Percentiles rank a stretch among this genome's conserved stretches.
These are phyloP conservation scores for Stemphylium vesicarium DNA, from an alignment of 2,329 filamentous ascomycete species.

Conservation along the genomic window DNA sequence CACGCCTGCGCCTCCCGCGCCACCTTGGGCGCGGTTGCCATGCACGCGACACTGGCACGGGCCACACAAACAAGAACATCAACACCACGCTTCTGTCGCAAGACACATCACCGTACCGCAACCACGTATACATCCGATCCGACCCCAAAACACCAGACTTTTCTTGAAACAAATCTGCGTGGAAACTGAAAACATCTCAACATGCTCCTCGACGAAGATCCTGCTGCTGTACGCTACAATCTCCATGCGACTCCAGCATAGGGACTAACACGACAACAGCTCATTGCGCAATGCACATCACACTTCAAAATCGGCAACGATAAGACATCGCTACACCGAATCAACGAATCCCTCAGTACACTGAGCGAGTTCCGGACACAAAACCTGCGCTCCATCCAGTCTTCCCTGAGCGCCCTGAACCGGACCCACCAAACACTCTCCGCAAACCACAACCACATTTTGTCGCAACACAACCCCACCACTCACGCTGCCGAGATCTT, in stretches of 20 bases:
- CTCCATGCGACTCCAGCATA: slow-evolving; percentile 1
- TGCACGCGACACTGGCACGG: slow-evolving; percentile 31
- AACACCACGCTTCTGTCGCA: slow-evolving; percentile 35
- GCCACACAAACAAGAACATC: slow-evolving; percentile 39
- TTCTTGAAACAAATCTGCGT: neutral
- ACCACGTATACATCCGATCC: neutral
- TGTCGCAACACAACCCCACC: slow-evolving; percentile 75
- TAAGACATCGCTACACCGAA: slow-evolving; percentile 80
- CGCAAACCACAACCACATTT: slow-evolving; percentile 77
- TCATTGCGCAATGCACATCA: slow-evolving; percentile 87
- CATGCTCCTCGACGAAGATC: slow-evolving; percentile 95
- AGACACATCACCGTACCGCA: slow-evolving; percentile 11
- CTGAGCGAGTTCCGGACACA: slow-evolving; percentile 84
- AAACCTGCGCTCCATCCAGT: slow-evolving; percentile 60
- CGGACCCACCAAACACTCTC: slow-evolving; percentile 77
- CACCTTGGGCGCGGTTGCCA: slow-evolving; percentile 36
- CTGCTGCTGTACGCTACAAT: slow-evolving; percentile 70
- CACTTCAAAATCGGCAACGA: slow-evolving; percentile 97
- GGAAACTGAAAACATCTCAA: slow-evolving; percentile 47
- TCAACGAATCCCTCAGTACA: slow-evolving; percentile 80
- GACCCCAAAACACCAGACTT: neutral
- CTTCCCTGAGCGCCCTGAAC: slow-evolving; percentile 63
- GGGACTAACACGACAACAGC: slow-evolving; percentile 57
- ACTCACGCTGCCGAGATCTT: slow-evolving; percentile 85
- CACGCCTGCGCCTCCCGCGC: slow-evolving; percentile 16